Percentiles rank a stretch among this genome's conserved stretches.
Evolutionary conservation across 805 yeast species (phyloP).

Genomic region (Starmerella cellae): DNA sequence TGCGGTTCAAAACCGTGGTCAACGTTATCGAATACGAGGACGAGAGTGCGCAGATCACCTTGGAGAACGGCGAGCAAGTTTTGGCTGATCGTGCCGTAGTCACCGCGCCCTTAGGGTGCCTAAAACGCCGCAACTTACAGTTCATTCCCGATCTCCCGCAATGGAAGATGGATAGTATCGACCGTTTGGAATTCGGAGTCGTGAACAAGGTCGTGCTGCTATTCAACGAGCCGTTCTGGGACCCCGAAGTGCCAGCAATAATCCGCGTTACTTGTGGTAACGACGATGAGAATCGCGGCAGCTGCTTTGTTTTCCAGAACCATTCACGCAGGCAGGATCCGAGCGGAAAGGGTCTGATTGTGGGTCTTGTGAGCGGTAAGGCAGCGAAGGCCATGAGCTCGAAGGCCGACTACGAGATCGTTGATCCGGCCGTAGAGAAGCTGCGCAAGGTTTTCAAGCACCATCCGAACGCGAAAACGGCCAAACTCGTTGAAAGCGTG

Average conservation of each 20-base stretch:
- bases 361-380: conserved; percentile 30
- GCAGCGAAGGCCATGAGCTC: conserved; percentile 28
- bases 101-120: conserved; percentile 33
- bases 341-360: conserved; percentile 26
- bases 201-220: conserved; percentile 31
- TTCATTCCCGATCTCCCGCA: conserved; percentile 33
- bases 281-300: conserved; percentile 24
- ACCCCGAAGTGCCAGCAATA: conserved; percentile 23
- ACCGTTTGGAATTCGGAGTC: conserved; percentile 30
- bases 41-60: conserved; percentile 25
- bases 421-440: conserved; percentile 25
- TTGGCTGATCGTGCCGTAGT: conserved; percentile 30
- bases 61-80: conserved; percentile 32
- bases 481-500: conserved; percentile 29
- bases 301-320: conserved; percentile 31
- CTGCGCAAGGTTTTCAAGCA: conserved; percentile 24
- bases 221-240: conserved; percentile 32
- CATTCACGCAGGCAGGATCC: conserved; percentile 26
- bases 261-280: conserved; percentile 24
- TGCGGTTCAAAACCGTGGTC: conserved; percentile 30
- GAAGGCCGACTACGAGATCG: conserved; percentile 26
- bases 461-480: conserved; percentile 14
- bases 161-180: conserved; percentile 31
- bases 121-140: conserved; percentile 29
- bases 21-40: conserved; percentile 29